These are phyloP conservation scores for Selenicereus undatus DNA, from an alignment of 148 eudicot species.

Conservation along the genomic window DNA sequence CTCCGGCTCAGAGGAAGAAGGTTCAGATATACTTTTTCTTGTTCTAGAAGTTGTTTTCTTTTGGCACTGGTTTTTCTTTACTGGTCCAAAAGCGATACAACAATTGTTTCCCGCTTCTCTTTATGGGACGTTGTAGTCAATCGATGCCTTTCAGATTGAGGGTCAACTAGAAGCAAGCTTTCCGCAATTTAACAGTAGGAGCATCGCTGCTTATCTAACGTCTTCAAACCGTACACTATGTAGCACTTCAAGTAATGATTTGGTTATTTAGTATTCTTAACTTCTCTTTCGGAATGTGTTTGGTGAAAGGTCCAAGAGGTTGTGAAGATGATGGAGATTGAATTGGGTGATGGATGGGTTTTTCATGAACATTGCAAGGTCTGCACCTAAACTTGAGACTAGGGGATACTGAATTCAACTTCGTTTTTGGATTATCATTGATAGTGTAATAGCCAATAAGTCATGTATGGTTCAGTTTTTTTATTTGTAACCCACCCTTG, in stretches of 20 bases:
- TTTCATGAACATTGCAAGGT: constrained; percentile 66
- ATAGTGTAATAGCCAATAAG: neutral
- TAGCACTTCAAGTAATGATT: neutral
- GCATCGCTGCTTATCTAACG: neutral
- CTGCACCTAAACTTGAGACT: neutral
- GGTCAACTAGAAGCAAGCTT: neutral
- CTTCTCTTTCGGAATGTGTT: neutral
- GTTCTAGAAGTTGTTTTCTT: neutral
- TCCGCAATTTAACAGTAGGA: neutral
- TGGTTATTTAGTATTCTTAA: neutral
- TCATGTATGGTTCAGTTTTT: neutral
- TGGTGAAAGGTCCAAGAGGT: constrained; percentile 64
- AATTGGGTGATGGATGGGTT: constrained; percentile 93
- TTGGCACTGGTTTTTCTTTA: neutral
- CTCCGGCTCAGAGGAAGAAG: constrained; percentile 69
- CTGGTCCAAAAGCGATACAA: neutral
- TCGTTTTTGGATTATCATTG: neutral
- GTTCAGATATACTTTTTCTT: constrained; percentile 28
- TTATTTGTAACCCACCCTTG: neutral
- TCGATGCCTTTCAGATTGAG: neutral
- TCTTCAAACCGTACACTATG: neutral
- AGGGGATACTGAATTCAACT: neutral
- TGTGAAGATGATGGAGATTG: constrained; percentile 82
- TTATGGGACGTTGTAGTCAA: neutral
- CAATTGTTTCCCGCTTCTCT: too few relatives aligned